Percentiles rank a stretch among this genome's conserved stretches.
Conservation (phyloP, 164 flowering plant genomes). For the Protea cynaroides region DNA sequence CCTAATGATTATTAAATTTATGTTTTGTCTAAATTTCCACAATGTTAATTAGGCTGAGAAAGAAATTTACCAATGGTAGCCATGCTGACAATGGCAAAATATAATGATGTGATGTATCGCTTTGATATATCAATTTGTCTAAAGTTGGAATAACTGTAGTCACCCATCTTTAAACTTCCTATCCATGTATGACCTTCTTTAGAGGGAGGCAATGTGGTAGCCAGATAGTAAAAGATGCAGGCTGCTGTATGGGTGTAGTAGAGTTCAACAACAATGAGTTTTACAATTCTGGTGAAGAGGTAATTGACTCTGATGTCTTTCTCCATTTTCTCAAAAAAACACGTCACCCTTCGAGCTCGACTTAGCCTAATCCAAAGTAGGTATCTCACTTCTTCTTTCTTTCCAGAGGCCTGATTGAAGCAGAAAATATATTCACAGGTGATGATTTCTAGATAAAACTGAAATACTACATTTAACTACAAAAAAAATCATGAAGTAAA, state of each 20-base stretch:
- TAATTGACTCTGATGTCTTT: conserved; percentile 68
- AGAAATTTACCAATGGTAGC: conserved; percentile 60
- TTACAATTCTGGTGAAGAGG: conserved; percentile 59
- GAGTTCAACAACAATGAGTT: conserved; percentile 65
- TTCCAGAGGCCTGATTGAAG: conserved; percentile 36
- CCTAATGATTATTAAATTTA: too few species aligned
- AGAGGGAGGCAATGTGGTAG: conserved; percentile 58
- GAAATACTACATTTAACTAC: too few species aligned
- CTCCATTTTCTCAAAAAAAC: conserved; percentile 56
- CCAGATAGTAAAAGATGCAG: conserved; percentile 76
- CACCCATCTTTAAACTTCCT: conserved; percentile 75
- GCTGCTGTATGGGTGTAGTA: conserved; percentile 87
- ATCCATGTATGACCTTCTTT: conserved; percentile 86
- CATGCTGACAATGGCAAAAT: conserved; percentile 83
- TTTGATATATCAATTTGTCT: conserved; percentile 62
- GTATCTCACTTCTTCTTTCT: conserved; percentile 56
- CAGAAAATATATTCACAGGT: too few species aligned
- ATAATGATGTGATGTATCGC: conserved; percentile 64
- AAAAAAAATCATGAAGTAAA: too few species aligned
- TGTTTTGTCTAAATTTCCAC: too few species aligned
- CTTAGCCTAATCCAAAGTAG: conserved; percentile 59
- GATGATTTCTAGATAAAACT: too few species aligned
- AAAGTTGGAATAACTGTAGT: conserved; percentile 51
- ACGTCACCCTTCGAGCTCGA: conserved; percentile 42
- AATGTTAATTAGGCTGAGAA: too few species aligned